These are phyloP conservation scores for Davidsoniella eucalypti DNA, from an alignment of 2,329 filamentous ascomycete species.

Conservation along the genomic window DNA sequence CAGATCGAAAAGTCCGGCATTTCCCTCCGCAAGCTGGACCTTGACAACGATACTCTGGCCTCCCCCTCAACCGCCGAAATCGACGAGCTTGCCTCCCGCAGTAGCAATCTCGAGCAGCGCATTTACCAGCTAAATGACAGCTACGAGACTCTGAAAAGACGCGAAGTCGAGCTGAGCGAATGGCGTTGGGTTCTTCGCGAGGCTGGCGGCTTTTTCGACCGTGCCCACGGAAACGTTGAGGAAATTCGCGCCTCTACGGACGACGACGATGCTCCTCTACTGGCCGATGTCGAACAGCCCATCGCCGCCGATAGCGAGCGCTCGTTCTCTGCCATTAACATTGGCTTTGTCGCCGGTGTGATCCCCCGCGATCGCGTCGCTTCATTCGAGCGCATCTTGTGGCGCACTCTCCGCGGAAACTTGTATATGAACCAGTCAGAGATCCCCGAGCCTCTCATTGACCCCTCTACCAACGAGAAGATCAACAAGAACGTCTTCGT, in stretches of 20 bases:
- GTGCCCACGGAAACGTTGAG: constrained; percentile 88
- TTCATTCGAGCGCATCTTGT: constrained; percentile 92
- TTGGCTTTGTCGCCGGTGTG: constrained; percentile 93
- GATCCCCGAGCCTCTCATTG: constrained; percentile 82
- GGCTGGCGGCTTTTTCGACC: constrained; percentile 92
- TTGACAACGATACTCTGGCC: constrained; percentile 74
- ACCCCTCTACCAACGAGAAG: constrained; percentile 82
- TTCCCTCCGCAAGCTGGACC: constrained; percentile 72
- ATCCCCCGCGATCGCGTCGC: constrained; percentile 85
- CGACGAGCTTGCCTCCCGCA: constrained; percentile 83
- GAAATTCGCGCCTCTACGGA: constrained; percentile 86
- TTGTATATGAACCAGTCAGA: constrained; percentile 99
- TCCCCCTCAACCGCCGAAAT: constrained; percentile 88
- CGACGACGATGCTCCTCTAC: constrained; percentile 80
- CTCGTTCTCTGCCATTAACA: constrained; percentile 95
- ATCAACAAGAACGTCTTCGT: constrained; percentile 97
- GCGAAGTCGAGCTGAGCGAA: constrained; percentile 90
- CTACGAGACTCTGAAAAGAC: constrained; percentile 96
- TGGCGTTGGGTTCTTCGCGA: constrained; percentile 97
- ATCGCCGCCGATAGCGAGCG: constrained; percentile 53
- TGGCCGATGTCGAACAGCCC: constrained; percentile 78
- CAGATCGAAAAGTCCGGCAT: constrained; percentile 94
- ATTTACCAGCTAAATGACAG: constrained; percentile 88
- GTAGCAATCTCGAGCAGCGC: constrained; percentile 81
- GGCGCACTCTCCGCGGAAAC: constrained; percentile 92